These are phyloP conservation scores for Pelomyxa schiedti DNA, from an alignment of 78 protist genomes.

Conservation along the genomic window DNA sequence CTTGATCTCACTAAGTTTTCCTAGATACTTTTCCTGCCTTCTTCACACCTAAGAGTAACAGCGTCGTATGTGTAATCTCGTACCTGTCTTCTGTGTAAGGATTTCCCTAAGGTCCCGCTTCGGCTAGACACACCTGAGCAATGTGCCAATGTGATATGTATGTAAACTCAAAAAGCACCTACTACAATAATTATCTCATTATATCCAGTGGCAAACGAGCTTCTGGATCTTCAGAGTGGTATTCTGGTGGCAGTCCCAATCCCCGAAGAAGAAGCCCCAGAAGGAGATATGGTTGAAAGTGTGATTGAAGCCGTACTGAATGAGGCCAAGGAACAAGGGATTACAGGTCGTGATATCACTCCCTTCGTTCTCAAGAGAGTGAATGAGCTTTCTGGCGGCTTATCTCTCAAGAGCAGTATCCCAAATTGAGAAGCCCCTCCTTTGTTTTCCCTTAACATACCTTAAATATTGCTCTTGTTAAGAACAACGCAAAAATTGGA, in stretches of 20 bases:
- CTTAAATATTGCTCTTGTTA: constrained; percentile 53
- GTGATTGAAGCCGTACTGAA: constrained; percentile 32
- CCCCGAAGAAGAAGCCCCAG: constrained; percentile 28
- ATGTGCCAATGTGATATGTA: neutral
- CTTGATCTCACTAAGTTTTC: neutral
- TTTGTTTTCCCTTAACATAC: neutral
- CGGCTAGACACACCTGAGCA: neutral
- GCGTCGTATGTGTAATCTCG: no score
- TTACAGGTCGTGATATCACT: constrained; percentile 58
- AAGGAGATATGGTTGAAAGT: neutral
- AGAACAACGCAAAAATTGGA: constrained; percentile 66
- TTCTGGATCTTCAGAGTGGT: neutral
- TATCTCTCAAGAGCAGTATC: neutral
- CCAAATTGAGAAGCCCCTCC: neutral
- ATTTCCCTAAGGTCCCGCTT: neutral
- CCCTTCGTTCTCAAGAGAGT: constrained; percentile 59
- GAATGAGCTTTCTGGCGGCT: constrained; percentile 21
- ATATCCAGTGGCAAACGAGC: neutral
- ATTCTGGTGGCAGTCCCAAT: constrained; percentile 21
- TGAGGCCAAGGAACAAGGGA: constrained; percentile 7
- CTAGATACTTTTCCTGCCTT: constrained; percentile 65
- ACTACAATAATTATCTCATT: neutral
- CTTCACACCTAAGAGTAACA: neutral
- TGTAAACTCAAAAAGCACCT: neutral
- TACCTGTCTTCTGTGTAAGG: no score